Conservation (phyloP, 768 basidiomycete genomes). For the Plicaturopsis crispa region DNA sequence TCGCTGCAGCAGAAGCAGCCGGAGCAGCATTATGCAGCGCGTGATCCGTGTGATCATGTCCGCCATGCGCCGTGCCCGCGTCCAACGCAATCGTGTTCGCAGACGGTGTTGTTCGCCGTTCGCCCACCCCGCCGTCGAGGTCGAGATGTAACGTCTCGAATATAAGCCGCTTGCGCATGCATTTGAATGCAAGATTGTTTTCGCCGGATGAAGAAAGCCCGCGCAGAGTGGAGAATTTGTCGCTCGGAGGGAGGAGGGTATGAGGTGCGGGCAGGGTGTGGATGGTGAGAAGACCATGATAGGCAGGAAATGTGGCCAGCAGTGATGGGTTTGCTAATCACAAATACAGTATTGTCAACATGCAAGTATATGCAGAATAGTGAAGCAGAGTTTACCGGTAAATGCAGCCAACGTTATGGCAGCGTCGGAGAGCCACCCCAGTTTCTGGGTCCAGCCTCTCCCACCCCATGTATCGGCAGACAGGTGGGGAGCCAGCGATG, state of each 20-base stretch:
- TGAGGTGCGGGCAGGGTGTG: slow-evolving; percentile 70
- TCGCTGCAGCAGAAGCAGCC: slow-evolving; percentile 35
- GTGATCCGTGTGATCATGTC: slow-evolving; percentile 10
- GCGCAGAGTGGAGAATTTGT: slow-evolving; percentile 76
- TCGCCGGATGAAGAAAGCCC: slow-evolving; percentile 81
- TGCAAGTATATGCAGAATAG: slow-evolving; percentile 1
- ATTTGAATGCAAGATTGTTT: slow-evolving; percentile 94
- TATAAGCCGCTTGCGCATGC: slow-evolving; percentile 78
- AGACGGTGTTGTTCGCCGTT: slow-evolving; percentile 58
- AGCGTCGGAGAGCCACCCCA: slow-evolving; percentile 76
- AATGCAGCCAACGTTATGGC: slow-evolving; percentile 72
- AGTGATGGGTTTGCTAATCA: slow-evolving; percentile 70
- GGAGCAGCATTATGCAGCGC: slow-evolving; percentile 12
- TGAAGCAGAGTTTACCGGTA: slow-evolving; percentile 49
- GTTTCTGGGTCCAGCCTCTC: slow-evolving; percentile 64
- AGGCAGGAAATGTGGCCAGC: slow-evolving; percentile 64
- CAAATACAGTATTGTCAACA: slow-evolving; percentile 7
- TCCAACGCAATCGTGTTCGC: slow-evolving; percentile 15
- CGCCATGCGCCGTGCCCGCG: slow-evolving; percentile 9
- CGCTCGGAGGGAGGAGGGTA: slow-evolving; percentile 70
- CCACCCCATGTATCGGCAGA: slow-evolving; percentile 55
- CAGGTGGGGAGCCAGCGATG: slow-evolving; percentile 59
- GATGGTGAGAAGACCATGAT: slow-evolving; percentile 81
- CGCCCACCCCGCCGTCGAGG: slow-evolving; percentile 77
- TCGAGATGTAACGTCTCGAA: slow-evolving; percentile 90